Percentiles rank a stretch among this genome's conserved stretches.
phyloP scores from a whole-genome alignment of 108 stramenopile species.

The Thalassiosira profunda region DNA sequence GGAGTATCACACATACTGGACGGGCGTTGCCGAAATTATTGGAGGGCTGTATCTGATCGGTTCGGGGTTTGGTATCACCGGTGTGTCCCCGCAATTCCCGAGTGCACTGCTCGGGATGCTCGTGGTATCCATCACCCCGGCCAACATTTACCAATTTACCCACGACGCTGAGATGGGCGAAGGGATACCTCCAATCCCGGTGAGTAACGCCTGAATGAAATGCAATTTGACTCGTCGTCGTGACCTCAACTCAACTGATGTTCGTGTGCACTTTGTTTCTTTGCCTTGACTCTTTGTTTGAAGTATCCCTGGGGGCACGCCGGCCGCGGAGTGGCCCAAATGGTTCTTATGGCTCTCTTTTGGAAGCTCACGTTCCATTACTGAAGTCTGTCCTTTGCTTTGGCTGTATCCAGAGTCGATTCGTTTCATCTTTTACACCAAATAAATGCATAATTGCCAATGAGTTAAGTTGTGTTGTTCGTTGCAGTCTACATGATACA shows the following conservation, averaged over 20 bases:
- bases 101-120: slow-evolving; percentile 67
- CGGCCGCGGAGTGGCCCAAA: slow-evolving; percentile 70
- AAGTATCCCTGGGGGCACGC: slow-evolving; percentile 79
- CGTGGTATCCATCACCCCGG: slow-evolving; percentile 81
- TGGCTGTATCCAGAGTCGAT: too few relatives aligned
- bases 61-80: slow-evolving; percentile 33
- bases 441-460: too few relatives aligned
- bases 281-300: too few relatives aligned
- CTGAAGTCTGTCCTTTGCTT: too few relatives aligned
- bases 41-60: slow-evolving; percentile 66
- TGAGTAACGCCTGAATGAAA: too few relatives aligned
- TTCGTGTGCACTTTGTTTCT: too few relatives aligned
- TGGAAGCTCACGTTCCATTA: slow-evolving; percentile 78
- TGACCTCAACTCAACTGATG: too few relatives aligned
- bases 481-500: too few relatives aligned
- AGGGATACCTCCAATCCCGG: slow-evolving; percentile 54
- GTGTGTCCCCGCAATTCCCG: slow-evolving; percentile 45
- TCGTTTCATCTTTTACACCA: too few relatives aligned
- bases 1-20: slow-evolving; percentile 89
- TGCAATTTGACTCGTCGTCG: too few relatives aligned
- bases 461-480: too few relatives aligned
- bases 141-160: slow-evolving; percentile 93
- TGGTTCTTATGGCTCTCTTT: slow-evolving; percentile 72
- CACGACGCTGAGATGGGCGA: slow-evolving; percentile 80
- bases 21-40: slow-evolving; percentile 79